Base-by-base conservation (phyloP, 805 yeast species). In the Candida gorgasii region DNA sequence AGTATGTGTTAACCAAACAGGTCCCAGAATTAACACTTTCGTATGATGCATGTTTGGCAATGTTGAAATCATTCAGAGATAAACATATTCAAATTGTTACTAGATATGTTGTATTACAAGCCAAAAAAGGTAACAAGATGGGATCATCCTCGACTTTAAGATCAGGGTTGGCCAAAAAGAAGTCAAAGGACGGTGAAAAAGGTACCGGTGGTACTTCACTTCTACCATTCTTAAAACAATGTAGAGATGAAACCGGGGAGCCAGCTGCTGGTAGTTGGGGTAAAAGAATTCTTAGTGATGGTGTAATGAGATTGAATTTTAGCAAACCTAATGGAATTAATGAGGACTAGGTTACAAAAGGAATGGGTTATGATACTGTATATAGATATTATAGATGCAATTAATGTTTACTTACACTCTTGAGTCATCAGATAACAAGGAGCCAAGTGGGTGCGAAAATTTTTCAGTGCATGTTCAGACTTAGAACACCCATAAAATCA, bases 191-290 rank as follows among this genome's bases (percentile, higher is more conserved):
- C 45, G 84, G 78, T 44, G 79, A 77, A 49, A 78, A 80, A 53
- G 97, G 98, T 12, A 90, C 98, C 1, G 98, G 98, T 15, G 97
- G 98, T 34, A 90, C 97, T 0, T 82, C 95, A 1, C 72, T 90
- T 54, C 76, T 90, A 45, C 96, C 97, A 19, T 92, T 90, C 67
- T 74, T 90, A 59, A 90, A 89, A 63, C 97, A 92, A 63, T 92
- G 97, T 53, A 78, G 97, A 62, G 97, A 90, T 65, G 97, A 90
- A 61, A 90, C 97, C 2, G 96, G 96, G 32, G 93, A 86, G 53
- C 80, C 89, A 9, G 96, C 97, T 16, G 96, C 96, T 18, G 92
- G 96, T 43, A 76, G 71, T 36, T 89, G 97, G 97, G 96, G 96
- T 59, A 80, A 79, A 57, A 75, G 92, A 47, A 70, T 84, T 18